Conservation (phyloP, 2,329 filamentous ascomycete genomes). For the Chalara sp. region DNA sequence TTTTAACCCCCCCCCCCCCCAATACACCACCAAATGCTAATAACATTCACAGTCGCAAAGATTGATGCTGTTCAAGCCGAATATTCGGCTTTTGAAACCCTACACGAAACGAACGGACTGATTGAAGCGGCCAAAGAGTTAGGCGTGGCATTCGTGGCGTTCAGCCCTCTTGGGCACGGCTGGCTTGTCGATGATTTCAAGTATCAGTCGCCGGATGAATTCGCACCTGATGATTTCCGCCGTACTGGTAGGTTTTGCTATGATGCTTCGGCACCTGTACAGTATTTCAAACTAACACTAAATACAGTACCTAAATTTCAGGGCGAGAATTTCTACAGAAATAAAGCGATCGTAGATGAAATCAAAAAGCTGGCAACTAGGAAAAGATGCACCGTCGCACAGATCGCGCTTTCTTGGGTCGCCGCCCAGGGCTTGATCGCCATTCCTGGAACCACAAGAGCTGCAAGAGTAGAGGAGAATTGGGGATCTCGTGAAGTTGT, state of each 20-base stretch:
- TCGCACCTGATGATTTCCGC: constrained; percentile 33
- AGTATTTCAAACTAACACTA: too few relatives aligned
- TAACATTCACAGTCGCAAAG: too few relatives aligned
- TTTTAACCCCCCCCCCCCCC: too few relatives aligned
- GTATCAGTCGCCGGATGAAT: constrained; percentile 36
- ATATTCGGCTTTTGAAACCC: too few relatives aligned
- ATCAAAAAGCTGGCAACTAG: constrained; percentile 23
- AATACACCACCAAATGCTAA: too few relatives aligned
- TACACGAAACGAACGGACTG: too few relatives aligned
- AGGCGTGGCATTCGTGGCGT: constrained; percentile 36
- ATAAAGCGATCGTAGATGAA: constrained; percentile 22
- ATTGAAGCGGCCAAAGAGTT: too few relatives aligned
- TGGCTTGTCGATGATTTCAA: constrained; percentile 35
- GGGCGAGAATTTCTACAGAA: constrained; percentile 42
- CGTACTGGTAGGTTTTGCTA: too few relatives aligned
- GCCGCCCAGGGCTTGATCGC: constrained; percentile 41
- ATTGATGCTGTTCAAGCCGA: too few relatives aligned
- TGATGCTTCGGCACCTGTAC: too few relatives aligned
- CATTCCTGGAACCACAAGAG: constrained; percentile 39
- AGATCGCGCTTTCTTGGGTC: constrained; percentile 52
- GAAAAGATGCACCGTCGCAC: constrained; percentile 40
- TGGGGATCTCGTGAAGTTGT: constrained; percentile 10
- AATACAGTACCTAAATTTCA: constrained; percentile 34
- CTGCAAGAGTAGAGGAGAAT: constrained; percentile 32
- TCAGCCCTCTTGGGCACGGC: constrained; percentile 39